Evolutionary conservation across 495 filamentous ascomycete species (phyloP).

Genomic region (Rhizodiscina lignyota): DNA sequence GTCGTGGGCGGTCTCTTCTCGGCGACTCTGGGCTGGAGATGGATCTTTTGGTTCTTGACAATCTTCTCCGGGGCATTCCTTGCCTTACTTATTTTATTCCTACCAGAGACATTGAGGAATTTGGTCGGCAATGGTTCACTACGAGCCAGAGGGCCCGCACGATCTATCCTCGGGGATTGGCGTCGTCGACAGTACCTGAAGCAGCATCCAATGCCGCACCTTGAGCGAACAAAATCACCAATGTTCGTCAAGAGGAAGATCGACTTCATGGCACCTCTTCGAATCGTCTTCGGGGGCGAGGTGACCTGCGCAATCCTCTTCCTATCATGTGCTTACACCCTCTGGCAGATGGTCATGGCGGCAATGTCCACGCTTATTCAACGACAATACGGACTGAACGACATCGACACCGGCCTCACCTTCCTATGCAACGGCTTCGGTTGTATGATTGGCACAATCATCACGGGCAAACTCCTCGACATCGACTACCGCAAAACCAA

Average conservation of each 20-base stretch:
- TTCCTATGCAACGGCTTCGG: constrained; percentile 35
- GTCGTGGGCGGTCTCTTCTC: constrained; percentile 38
- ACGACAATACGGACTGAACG: constrained; percentile 23
- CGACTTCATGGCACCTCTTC: constrained; percentile 24
- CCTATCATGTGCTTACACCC: constrained; percentile 32
- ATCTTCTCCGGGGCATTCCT: constrained; percentile 27
- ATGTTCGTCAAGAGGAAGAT: constrained; percentile 32
- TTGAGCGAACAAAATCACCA: constrained; percentile 54
- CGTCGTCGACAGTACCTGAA: constrained; percentile 14
- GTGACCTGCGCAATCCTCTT: constrained; percentile 31
- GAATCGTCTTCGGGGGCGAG: constrained; percentile 28
- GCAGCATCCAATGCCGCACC: constrained; percentile 25
- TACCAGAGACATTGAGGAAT: constrained; percentile 38
- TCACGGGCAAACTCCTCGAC: constrained; percentile 30
- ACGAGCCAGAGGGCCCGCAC: no score
- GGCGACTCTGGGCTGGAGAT: constrained; percentile 33
- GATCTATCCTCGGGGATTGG: no score
- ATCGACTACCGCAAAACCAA: constrained; percentile 17
- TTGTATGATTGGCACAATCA: constrained; percentile 30
- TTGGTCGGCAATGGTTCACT: constrained; percentile 32
- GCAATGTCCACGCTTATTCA: constrained; percentile 34
- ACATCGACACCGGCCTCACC: constrained; percentile 31
- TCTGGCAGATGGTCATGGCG: constrained; percentile 41
- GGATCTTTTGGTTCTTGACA: constrained; percentile 40
- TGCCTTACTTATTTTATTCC: constrained; percentile 9